Evolutionary conservation across 139 green algal species (phyloP).

Genomic region (Mesotaenium endlicherianum): DNA sequence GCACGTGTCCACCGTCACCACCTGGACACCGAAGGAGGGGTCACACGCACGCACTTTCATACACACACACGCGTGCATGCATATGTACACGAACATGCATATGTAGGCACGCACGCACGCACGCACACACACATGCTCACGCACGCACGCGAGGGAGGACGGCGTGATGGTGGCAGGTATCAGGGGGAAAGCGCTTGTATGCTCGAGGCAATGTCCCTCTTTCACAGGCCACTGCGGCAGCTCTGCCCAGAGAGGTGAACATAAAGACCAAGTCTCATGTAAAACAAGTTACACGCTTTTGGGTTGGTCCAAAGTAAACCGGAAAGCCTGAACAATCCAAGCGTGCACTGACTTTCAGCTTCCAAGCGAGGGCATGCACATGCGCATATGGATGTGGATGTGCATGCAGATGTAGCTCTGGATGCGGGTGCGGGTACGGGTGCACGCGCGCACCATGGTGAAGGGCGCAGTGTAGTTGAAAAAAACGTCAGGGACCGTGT

Average conservation of each 20-base stretch:
- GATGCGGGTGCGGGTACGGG: neutral
- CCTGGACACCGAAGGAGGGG: neutral
- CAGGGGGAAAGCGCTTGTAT: neutral
- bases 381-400: neutral
- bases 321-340: neutral
- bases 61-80: neutral
- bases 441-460: neutral
- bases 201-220: neutral
- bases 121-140: too few species aligned
- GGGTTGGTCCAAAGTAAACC: neutral
- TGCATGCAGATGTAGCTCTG: too few species aligned
- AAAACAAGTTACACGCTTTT: neutral
- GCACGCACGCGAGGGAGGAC: neutral
- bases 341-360: neutral
- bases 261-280: neutral
- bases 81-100: neutral
- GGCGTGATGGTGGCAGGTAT: neutral
- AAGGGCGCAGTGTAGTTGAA: constrained; percentile 26
- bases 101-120: neutral
- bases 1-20: constrained; percentile 11
- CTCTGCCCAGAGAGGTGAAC: too few species aligned
- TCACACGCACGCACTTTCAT: too few species aligned
- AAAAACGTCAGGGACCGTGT: constrained; percentile 21
- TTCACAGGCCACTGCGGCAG: too few species aligned
- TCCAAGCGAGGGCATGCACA: neutral